Evolutionary conservation across 129 eudicot species (phyloP).

Genomic region (Pseudognaphalium luteoalbum): DNA sequence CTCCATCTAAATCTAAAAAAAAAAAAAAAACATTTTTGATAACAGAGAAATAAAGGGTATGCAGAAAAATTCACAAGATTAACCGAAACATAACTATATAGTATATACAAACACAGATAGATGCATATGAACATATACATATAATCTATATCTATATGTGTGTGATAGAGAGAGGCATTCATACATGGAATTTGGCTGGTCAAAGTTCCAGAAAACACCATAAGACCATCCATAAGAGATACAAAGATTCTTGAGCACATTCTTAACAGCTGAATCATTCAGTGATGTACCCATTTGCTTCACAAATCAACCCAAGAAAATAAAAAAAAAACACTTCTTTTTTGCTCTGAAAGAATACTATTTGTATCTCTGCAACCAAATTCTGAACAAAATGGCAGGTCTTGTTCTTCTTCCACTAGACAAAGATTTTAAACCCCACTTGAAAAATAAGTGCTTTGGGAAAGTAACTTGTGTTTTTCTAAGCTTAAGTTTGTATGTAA

Average conservation of each 20-base stretch:
- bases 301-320: constrained; percentile 16
- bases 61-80: constrained; percentile 14
- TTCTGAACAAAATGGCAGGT: constrained; percentile 23
- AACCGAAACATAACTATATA: constrained; percentile 1
- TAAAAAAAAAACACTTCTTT: neutral
- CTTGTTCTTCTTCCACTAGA: constrained; percentile 27
- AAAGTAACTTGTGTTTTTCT: constrained; percentile 34
- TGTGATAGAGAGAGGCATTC: constrained; percentile 29
- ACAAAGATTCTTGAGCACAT: constrained; percentile 61
- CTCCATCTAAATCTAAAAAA: neutral
- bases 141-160: constrained; percentile 12
- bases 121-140: neutral
- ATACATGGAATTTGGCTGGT: constrained; percentile 74
- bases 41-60: constrained; percentile 10
- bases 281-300: constrained; percentile 47
- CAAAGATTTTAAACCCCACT: constrained; percentile 35
- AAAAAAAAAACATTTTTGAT: constrained; percentile 3
- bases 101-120: neutral
- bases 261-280: constrained; percentile 41
- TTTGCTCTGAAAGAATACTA: constrained; percentile 1
- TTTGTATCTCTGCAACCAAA: constrained; percentile 18
- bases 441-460: constrained; percentile 31
- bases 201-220: constrained; percentile 92
- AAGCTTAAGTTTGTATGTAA: constrained; percentile 26
- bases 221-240: constrained; percentile 82